phyloP scores from a whole-genome alignment of 305 asterid genomes.

The Fraxinus baroniana region DNA sequence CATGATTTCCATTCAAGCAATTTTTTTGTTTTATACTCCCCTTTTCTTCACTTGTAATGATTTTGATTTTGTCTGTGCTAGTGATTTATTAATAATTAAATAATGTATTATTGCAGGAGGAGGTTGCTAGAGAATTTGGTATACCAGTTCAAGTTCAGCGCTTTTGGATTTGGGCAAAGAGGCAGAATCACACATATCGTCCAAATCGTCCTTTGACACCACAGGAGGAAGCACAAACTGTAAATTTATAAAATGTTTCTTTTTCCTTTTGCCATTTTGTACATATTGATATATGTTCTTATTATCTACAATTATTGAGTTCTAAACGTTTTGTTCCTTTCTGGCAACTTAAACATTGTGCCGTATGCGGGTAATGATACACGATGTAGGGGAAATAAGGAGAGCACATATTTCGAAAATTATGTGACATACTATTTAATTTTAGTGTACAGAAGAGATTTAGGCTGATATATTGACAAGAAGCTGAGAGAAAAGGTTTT shows the following conservation, averaged over 20 bases:
- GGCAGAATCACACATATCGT: conserved; percentile 91
- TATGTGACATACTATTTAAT: neutral
- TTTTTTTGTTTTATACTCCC: neutral
- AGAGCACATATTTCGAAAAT: neutral
- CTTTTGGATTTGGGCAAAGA: conserved; percentile 93
- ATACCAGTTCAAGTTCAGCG: conserved; percentile 84
- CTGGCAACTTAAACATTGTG: neutral
- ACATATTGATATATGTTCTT: conserved; percentile 2
- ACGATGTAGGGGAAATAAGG: conserved; percentile 1
- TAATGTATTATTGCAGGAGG: conserved; percentile 57
- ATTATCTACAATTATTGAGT: conserved; percentile 3
- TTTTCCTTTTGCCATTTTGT: conserved; percentile 13
- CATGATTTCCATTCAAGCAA: neutral
- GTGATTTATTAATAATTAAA: neutral
- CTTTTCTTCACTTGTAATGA: conserved; percentile 10
- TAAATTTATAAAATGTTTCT: conserved; percentile 26
- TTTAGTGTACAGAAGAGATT: neutral
- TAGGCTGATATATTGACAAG: neutral
- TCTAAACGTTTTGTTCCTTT: neutral
- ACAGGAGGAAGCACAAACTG: conserved; percentile 80
- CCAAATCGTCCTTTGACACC: conserved; percentile 85
- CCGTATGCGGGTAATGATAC: neutral
- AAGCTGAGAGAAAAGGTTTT: neutral
- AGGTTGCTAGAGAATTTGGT: conserved; percentile 84
- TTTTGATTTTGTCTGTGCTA: neutral